Conservation (phyloP, 352 stramenopile genomes). For the Phytophthora pisi region DNA sequence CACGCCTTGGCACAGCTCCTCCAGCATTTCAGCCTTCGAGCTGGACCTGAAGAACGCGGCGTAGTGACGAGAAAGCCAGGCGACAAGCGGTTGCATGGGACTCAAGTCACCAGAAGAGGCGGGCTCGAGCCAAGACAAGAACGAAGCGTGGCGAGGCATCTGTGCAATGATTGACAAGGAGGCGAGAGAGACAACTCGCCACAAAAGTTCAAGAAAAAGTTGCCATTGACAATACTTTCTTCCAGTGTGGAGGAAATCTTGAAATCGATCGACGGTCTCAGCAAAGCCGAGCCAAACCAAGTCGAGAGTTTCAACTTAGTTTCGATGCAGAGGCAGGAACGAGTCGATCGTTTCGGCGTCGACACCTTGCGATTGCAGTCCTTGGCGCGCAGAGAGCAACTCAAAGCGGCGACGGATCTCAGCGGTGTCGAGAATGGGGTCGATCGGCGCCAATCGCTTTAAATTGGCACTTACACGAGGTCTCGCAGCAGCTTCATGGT, state of each 20-base stretch:
- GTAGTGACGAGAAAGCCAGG: constrained; percentile 23
- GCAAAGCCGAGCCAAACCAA: constrained; percentile 23
- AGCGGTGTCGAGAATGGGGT: constrained; percentile 10
- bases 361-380: constrained; percentile 13
- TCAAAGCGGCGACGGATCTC: constrained; percentile 24
- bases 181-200: neutral
- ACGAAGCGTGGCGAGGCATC: constrained; percentile 6
- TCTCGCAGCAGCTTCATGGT: neutral
- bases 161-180: constrained; percentile 3
- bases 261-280: constrained; percentile 9
- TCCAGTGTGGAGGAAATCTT: constrained; percentile 9
- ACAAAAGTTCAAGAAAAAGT: constrained; percentile 19
- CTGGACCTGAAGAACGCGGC: constrained; percentile 2
- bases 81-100: constrained; percentile 21
- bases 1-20: constrained; percentile 21
- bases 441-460: neutral
- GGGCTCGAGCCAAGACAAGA: constrained; percentile 20
- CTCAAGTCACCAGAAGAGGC: constrained; percentile 8
- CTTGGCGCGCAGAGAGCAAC: constrained; percentile 13
- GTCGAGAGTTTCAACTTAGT: constrained; percentile 9
- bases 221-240: constrained; percentile 29
- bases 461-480: constrained; percentile 4
- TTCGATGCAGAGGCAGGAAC: constrained; percentile 12
- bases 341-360: constrained; percentile 17
- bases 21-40: constrained; percentile 14